A percentile compares a stretch with the other conserved stretches of the same genome.
Evolutionary conservation across 208 protist species (phyloP).

Genomic region (Acanthamoeba culbertsoni): DNA sequence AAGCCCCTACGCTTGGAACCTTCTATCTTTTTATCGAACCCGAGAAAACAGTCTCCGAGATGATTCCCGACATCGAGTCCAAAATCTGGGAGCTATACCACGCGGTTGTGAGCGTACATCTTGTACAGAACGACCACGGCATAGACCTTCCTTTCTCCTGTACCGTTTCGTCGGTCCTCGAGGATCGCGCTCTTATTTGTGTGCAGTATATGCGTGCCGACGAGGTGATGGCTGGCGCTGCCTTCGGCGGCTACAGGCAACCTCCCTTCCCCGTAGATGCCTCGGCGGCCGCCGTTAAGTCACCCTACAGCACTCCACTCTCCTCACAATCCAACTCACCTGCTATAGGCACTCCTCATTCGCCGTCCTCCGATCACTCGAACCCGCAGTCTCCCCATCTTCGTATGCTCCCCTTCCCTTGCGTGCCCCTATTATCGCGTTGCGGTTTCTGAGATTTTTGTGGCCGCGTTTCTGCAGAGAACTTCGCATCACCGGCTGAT

Average conservation of each 20-base stretch:
- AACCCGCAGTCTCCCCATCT: not conserved
- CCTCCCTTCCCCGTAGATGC: not conserved
- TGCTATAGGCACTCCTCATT: not conserved
- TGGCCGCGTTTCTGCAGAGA: not conserved
- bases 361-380: not conserved
- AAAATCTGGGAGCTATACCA: constrained; percentile 56
- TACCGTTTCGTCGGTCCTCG: constrained; percentile 14
- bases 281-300: not conserved
- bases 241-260: not conserved
- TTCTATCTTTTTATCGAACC: constrained; percentile 55
- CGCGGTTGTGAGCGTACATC: not conserved
- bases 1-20: constrained; percentile 20
- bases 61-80: constrained; percentile 56
- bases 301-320: not conserved
- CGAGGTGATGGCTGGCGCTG: not conserved
- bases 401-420: constrained; percentile 8
- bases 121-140: constrained; percentile 34
- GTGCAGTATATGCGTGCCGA: constrained; percentile 39
- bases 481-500: too few species aligned
- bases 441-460: not conserved
- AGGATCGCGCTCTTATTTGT: constrained; percentile 30
- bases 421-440: not conserved
- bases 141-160: constrained; percentile 54
- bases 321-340: not conserved
- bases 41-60: not conserved